Conservation (phyloP, 306 rosid genomes). For the Hippophae gyantsensis region DNA sequence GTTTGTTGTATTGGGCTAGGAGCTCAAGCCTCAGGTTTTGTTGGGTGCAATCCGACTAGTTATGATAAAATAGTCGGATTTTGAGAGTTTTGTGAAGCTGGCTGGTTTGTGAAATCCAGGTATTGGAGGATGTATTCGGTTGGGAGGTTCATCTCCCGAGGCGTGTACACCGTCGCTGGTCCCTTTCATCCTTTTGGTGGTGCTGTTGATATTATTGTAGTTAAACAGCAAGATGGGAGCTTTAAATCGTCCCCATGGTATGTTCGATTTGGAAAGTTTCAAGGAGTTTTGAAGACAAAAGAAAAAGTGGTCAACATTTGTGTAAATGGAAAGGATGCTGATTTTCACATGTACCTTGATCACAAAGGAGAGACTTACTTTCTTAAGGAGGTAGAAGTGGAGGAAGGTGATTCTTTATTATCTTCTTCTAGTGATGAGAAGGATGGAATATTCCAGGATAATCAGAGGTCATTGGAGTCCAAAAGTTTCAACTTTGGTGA, state of each 20-base stretch:
- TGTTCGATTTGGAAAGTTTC: conserved; percentile 84
- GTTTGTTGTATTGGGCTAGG: not conserved
- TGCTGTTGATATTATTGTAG: conserved; percentile 88
- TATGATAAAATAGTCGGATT: conserved; percentile 11
- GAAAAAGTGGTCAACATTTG: conserved; percentile 55
- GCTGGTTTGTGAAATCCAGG: conserved; percentile 10
- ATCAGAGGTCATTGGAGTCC: conserved; percentile 24
- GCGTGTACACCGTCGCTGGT: conserved; percentile 66
- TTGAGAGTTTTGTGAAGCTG: conserved; percentile 8
- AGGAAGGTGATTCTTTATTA: conserved; percentile 32
- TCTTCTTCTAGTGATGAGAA: conserved; percentile 38
- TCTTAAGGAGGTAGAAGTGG: conserved; percentile 45
- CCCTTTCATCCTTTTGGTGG: conserved; percentile 96
- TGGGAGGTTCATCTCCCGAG: conserved; percentile 62
- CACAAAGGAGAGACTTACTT: conserved; percentile 77
- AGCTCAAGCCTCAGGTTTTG: conserved; percentile 6
- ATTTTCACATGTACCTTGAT: conserved; percentile 69
- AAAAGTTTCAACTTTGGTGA: conserved; percentile 30
- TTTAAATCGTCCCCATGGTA: conserved; percentile 92
- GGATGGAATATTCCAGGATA: conserved; percentile 22
- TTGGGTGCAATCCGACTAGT: conserved; percentile 11
- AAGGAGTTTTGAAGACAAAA: conserved; percentile 71
- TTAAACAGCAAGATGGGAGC: conserved; percentile 70
- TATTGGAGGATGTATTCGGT: conserved; percentile 68
- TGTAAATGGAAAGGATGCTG: conserved; percentile 63